Base-by-base conservation (phyloP, 805 yeast genomes). In the Candida glaebosa region DNA sequence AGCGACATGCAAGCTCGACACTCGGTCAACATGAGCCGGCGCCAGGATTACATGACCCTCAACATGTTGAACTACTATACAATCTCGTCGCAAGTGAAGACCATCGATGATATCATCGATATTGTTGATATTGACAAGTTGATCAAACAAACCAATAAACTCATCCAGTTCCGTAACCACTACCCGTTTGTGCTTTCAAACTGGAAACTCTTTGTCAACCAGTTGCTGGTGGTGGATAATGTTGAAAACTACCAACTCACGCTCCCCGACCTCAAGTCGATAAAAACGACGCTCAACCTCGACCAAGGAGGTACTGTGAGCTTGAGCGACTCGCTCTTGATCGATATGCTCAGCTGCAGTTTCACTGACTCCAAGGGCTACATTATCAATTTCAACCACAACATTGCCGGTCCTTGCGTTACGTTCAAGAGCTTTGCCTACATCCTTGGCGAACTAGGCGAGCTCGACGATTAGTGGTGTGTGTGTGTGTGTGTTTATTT, bases 281-380 rank as follows among this genome's bases (percentile, higher is more conserved):
- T 69, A 33, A 69, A 69, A 42, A 38, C 46, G 2, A 38, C 40
- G 4, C 50, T 69, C 25, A 55, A 53, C 16, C 48, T 68, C n/a
- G 72, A 65, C 24, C 54, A 51, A 17, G n/a, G n/a, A n/a, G n/a
- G n/a, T n/a, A n/a, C n/a, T 46, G 43, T 22, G 38, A 45, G 46
- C 2, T 47, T 68, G 16, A 47, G 57, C 12, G 73, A 68, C 39
- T 38, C 59, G 5, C 48, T 67, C 5, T 52, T 69, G 26, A 69
- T 69, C 5, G 74, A 69, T 40, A 69, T 69, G 75, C 49, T 69
- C 8, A 60, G 72, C 31, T 63, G 71, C 26, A 53, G 65, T 31
- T 37, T 57, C 4, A 52, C 58, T 8, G 61, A 56, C 31, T 43
- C 56, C 1, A 48, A 52, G 7, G 73, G 69, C 1, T 49, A 53